A percentile compares a stretch with the other conserved stretches of the same genome.
phyloP scores from a whole-genome alignment of 106 monocot species.

The Cymbidium sinense region DNA sequence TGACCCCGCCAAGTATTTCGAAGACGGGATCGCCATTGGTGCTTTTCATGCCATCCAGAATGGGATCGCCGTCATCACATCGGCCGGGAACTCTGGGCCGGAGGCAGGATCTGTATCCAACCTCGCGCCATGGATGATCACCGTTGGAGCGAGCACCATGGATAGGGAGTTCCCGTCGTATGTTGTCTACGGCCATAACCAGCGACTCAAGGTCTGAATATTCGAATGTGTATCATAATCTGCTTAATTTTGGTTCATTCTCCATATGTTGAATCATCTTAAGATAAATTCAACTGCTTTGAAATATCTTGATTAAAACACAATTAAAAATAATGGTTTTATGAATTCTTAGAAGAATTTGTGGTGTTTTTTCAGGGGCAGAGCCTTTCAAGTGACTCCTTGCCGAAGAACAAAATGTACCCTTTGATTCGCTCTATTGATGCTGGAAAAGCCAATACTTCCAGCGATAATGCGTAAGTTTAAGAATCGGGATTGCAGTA shows the following conservation, averaged over 20 bases:
- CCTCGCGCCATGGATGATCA: conserved; percentile 21
- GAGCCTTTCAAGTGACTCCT: conserved; percentile 17
- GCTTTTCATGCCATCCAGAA: conserved; percentile 25
- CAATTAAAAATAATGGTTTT: no score
- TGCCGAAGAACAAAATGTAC: conserved; percentile 14
- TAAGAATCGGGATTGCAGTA: not conserved
- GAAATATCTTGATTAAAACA: no score
- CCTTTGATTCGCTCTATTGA: conserved; percentile 18
- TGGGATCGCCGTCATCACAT: conserved; percentile 19
- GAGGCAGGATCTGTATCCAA: conserved; percentile 4
- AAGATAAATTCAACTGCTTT: no score
- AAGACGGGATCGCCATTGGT: conserved; percentile 21
- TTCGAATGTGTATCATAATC: not conserved
- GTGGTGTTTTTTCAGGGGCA: conserved; percentile 11
- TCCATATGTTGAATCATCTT: no score
- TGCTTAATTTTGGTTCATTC: no score
- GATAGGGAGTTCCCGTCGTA: conserved; percentile 26
- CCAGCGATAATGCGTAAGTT: conserved; percentile 14
- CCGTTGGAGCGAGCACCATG: conserved; percentile 29
- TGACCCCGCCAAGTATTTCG: not conserved
- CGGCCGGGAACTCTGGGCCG: conserved; percentile 26
- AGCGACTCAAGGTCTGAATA: conserved; percentile 1
- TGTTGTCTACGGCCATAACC: conserved; percentile 3
- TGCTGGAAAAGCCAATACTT: conserved; percentile 6
- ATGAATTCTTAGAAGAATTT: no score